Evolutionary conservation across 1,284 basidiomycete species (phyloP).

Genomic region (Rhodotorula sp.): DNA sequence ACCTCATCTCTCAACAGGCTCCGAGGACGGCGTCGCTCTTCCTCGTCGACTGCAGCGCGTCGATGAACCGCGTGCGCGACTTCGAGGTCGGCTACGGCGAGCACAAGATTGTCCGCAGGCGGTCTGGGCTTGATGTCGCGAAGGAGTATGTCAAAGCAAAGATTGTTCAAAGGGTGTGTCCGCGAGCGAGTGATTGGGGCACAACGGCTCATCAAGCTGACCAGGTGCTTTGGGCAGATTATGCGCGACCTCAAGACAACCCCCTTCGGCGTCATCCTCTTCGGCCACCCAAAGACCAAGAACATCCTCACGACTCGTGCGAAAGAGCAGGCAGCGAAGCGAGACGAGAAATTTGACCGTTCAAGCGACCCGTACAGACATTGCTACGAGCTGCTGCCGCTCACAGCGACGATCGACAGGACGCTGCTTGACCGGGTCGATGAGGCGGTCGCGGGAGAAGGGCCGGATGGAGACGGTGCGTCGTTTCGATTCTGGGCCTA

Average conservation of each 20-base stretch:
- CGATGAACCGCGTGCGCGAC: constrained; percentile 16
- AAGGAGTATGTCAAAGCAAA: constrained; percentile 38
- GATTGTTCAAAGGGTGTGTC: constrained; percentile 34
- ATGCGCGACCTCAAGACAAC: constrained; percentile 38
- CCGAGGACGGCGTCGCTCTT: constrained; percentile 31
- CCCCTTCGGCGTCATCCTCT: constrained; percentile 27
- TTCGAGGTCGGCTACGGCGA: neutral
- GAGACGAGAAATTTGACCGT: constrained; percentile 20
- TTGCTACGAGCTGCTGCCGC: constrained; percentile 30
- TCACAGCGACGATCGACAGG: constrained; percentile 8
- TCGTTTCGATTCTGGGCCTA: neutral
- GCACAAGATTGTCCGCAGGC: neutral
- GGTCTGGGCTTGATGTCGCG: constrained; percentile 9
- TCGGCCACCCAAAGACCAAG: constrained; percentile 30
- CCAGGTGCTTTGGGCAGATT: constrained; percentile 13
- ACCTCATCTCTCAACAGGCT: constrained; percentile 6
- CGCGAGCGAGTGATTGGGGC: no score
- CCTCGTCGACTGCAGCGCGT: constrained; percentile 32
- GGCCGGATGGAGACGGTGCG: constrained; percentile 25
- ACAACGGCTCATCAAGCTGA: neutral
- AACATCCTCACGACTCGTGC: constrained; percentile 26
- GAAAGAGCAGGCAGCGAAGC: constrained; percentile 11
- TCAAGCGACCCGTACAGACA: constrained; percentile 27
- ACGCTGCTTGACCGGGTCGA: constrained; percentile 19
- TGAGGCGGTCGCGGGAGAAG: constrained; percentile 20